phyloP scores from a whole-genome alignment of 2,329 filamentous ascomycete genomes.

The Ceratocystis harringtonii region DNA sequence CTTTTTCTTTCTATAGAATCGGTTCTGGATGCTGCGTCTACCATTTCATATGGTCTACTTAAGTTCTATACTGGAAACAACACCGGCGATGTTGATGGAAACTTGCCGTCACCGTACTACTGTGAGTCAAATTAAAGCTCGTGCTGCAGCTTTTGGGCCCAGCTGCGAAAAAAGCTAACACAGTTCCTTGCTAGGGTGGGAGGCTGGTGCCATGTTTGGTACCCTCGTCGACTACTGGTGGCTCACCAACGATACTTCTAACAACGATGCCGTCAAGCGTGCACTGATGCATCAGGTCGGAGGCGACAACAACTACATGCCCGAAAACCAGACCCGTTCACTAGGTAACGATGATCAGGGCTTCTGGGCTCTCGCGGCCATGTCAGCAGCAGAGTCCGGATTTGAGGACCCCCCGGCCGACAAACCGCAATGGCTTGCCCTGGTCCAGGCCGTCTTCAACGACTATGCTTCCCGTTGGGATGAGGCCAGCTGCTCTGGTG shows the following conservation, averaged over 20 bases:
- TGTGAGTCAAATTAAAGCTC: conserved; percentile 31
- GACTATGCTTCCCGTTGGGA: conserved; percentile 62
- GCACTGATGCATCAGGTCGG: conserved; percentile 47
- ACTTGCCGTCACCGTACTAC: conserved; percentile 47
- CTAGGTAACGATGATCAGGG: conserved; percentile 63
- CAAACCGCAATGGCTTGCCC: conserved; percentile 59
- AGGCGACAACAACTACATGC: conserved; percentile 48
- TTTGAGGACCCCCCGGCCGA: conserved; percentile 52
- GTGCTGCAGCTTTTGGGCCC: background rate
- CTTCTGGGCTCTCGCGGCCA: conserved; percentile 74
- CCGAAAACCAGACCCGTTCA: conserved; percentile 45
- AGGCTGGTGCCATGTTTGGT: conserved; percentile 56
- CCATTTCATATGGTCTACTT: conserved; percentile 33
- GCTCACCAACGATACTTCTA: conserved; percentile 49
- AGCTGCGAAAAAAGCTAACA: conserved; percentile 27
- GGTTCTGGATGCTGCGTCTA: conserved; percentile 33
- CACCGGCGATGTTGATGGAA: conserved; percentile 42
- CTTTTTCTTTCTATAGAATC: conserved; percentile 28
- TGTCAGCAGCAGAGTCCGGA: conserved; percentile 62
- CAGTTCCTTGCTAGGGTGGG: conserved; percentile 38
- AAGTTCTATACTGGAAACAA: conserved; percentile 42
- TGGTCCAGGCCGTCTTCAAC: conserved; percentile 69
- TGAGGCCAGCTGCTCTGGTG: conserved; percentile 47
- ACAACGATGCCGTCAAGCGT: conserved; percentile 44
- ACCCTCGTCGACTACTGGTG: conserved; percentile 59